phyloP scores from a whole-genome alignment of 2,329 filamentous ascomycete species.

The Aspergillus tanneri region DNA sequence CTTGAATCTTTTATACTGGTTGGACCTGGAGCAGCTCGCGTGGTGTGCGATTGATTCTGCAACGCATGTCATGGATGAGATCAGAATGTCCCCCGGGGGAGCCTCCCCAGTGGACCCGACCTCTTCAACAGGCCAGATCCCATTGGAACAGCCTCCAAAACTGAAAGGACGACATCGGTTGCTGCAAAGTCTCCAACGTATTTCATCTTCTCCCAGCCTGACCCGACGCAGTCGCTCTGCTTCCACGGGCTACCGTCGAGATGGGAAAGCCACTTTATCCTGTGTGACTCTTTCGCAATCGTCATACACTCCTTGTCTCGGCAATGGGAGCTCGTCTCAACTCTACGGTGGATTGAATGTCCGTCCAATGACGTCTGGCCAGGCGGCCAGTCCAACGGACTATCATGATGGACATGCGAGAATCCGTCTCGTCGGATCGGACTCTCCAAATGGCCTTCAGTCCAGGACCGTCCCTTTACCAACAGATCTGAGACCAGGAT shows the following conservation, averaged over 20 bases:
- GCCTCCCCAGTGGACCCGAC: conserved; percentile 37
- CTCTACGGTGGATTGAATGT: conserved; percentile 58
- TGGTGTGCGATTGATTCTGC: neutral
- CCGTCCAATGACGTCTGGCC: conserved; percentile 53
- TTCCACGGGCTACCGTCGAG: conserved; percentile 65
- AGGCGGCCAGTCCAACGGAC: conserved; percentile 48
- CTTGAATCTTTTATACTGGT: neutral
- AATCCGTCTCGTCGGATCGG: conserved; percentile 55
- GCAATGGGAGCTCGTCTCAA: conserved; percentile 56
- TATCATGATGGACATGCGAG: conserved; percentile 55
- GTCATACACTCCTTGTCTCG: conserved; percentile 54
- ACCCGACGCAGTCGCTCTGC: conserved; percentile 62
- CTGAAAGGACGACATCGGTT: conserved; percentile 68
- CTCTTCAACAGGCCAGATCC: conserved; percentile 36
- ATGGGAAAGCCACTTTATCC: conserved; percentile 63
- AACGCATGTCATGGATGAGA: conserved; percentile 31
- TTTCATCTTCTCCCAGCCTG: conserved; percentile 76
- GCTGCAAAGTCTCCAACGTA: conserved; percentile 72
- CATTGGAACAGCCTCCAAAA: conserved; percentile 52
- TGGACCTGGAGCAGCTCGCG: neutral
- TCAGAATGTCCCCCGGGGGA: conserved; percentile 32
- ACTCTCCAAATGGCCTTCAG: conserved; percentile 37
- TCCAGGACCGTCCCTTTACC: conserved; percentile 63
- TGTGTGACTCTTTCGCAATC: conserved; percentile 61
- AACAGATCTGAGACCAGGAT: conserved; percentile 56